Evolutionary conservation across 2,329 filamentous ascomycete genomes (phyloP).

Genomic region (Trichophaea hybrida): DNA sequence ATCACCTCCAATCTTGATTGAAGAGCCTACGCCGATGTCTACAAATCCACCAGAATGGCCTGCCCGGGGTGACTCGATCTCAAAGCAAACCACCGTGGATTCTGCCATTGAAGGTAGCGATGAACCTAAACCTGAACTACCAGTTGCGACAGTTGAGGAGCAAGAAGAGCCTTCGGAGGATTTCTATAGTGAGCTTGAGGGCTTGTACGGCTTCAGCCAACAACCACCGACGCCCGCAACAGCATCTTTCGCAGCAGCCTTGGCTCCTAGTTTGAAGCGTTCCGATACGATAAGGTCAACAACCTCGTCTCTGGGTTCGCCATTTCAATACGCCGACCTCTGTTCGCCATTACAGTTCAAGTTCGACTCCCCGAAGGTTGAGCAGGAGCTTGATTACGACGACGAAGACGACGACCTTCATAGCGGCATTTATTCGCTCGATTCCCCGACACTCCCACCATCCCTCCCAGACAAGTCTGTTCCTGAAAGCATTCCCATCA

Average conservation of each 20-base stretch:
- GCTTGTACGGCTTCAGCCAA: constrained; percentile 1
- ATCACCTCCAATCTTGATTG: neutral
- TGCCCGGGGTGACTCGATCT: constrained; percentile 10
- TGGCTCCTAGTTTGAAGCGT: neutral
- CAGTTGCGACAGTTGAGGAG: constrained; percentile 6
- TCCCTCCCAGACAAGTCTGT: neutral
- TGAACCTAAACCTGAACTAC: neutral
- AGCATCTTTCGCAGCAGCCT: neutral
- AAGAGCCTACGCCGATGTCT: constrained; percentile 8
- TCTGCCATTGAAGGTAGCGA: neutral
- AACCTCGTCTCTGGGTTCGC: constrained; percentile 23
- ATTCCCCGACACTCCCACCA: constrained; percentile 8
- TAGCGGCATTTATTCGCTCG: neutral
- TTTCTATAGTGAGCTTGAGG: constrained; percentile 15
- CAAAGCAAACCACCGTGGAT: neutral
- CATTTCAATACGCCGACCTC: constrained; percentile 23
- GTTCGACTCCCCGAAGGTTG: neutral
- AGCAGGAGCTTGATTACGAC: constrained; percentile 11
- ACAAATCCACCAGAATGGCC: constrained; percentile 14
- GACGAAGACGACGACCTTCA: constrained; percentile 1
- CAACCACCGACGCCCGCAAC: neutral
- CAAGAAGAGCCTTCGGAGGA: constrained; percentile 11
- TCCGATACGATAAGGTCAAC: constrained; percentile 14
- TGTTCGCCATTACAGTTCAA: constrained; percentile 2
- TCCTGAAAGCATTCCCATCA: neutral